A percentile compares a stretch with the other conserved stretches of the same genome.
Conservation (phyloP, 2,329 filamentous ascomycete species). For the Myriosclerotinia duriaeana region DNA sequence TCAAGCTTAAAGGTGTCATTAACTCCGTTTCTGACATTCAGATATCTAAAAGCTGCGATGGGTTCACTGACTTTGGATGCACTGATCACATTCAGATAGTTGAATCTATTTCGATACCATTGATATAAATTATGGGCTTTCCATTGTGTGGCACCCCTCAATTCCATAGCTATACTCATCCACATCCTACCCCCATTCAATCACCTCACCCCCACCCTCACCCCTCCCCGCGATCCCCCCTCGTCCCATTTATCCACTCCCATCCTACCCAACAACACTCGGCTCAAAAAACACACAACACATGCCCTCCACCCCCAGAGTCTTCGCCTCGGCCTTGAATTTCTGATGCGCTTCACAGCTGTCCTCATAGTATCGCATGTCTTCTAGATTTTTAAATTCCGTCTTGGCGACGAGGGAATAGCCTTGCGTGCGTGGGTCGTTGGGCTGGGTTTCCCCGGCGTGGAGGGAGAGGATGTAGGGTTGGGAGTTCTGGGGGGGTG, state of each 20-base stretch:
- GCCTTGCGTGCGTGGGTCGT: constrained; percentile 54
- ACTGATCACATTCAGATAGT: neutral
- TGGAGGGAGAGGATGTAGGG: constrained; percentile 55
- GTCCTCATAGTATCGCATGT: constrained; percentile 60
- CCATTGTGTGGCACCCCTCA: neutral
- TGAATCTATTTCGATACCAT: neutral
- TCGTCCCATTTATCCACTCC: neutral
- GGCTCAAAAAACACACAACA: constrained; percentile 39
- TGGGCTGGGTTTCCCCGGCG: constrained; percentile 47
- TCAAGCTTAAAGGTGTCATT: neutral
- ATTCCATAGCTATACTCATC: neutral
- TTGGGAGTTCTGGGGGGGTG: constrained; percentile 50
- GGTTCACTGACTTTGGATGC: neutral
- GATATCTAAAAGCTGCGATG: neutral
- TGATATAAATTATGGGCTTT: neutral
- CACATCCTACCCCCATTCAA: neutral
- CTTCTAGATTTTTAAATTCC: constrained; percentile 53
- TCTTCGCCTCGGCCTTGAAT: constrained; percentile 42
- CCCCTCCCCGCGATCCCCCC: neutral
- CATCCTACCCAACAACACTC: constrained; percentile 22
- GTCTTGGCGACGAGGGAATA: constrained; percentile 55
- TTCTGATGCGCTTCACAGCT: constrained; percentile 55
- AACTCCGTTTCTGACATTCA: neutral
- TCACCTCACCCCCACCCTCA: neutral
- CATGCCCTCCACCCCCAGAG: constrained; percentile 31